A percentile compares a stretch with the other conserved stretches of the same genome.
Evolutionary conservation across 129 eudicot genomes (phyloP).

Genomic region (Chrysanthemum seticuspe): DNA sequence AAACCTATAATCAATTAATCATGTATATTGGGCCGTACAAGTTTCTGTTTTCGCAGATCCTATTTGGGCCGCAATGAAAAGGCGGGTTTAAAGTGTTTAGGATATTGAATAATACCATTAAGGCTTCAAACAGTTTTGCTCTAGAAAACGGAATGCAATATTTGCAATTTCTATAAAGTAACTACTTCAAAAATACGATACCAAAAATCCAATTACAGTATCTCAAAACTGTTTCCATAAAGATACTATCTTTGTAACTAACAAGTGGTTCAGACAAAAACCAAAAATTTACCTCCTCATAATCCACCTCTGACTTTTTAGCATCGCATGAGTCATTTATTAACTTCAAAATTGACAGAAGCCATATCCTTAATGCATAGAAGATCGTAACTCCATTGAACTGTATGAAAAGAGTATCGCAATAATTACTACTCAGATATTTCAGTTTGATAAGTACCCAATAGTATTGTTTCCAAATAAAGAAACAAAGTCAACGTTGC

Average conservation of each 20-base stretch:
- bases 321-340: not conserved
- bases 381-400: not conserved
- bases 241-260: no score
- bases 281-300: slow-evolving; percentile 2
- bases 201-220: not conserved
- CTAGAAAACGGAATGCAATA: not conserved
- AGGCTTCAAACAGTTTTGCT: not conserved
- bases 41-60: not conserved
- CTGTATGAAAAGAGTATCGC: not conserved
- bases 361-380: slow-evolving; percentile 3
- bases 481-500: no score
- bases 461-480: no score
- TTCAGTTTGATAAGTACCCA: no score
- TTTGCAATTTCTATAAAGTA: not conserved
- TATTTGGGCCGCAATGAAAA: slow-evolving; percentile 15
- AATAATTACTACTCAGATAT: no score
- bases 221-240: not conserved
- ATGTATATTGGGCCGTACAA: slow-evolving; percentile 17
- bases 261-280: no score
- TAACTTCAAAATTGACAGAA: not conserved
- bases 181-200: not conserved
- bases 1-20: slow-evolving; percentile 16
- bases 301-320: not conserved
- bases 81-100: not conserved
- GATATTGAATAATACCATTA: not conserved